Evolutionary conservation across 2,329 filamentous ascomycete genomes (phyloP).

Genomic region (Blastomyces percursus): DNA sequence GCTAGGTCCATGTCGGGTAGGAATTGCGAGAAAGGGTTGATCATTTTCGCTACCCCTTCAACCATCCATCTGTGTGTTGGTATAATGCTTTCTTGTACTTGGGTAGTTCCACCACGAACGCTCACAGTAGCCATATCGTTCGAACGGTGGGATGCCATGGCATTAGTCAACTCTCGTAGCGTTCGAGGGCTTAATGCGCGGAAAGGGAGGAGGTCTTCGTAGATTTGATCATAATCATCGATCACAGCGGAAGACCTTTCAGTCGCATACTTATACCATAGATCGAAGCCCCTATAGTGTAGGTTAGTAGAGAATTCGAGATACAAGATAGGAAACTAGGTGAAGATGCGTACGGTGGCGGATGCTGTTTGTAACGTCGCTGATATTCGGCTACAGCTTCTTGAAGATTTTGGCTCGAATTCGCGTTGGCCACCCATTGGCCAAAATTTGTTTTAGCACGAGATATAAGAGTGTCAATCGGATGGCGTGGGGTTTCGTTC

Average conservation of each 20-base stretch:
- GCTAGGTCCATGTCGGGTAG: slow-evolving; percentile 54
- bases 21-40: slow-evolving; percentile 42
- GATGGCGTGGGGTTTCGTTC: slow-evolving; percentile 37
- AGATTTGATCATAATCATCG: slow-evolving; percentile 51
- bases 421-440: slow-evolving; percentile 39
- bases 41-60: slow-evolving; percentile 43
- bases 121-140: slow-evolving; percentile 47
- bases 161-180: slow-evolving; percentile 43
- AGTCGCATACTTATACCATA: slow-evolving; percentile 49
- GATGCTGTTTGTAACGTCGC: slow-evolving; percentile 42
- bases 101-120: slow-evolving; percentile 44
- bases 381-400: slow-evolving; percentile 44
- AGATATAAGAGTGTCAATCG: slow-evolving; percentile 46
- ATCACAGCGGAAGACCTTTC: slow-evolving; percentile 43
- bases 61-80: slow-evolving; percentile 51
- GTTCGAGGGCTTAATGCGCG: slow-evolving; percentile 41
- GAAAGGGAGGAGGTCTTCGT: slow-evolving; percentile 47
- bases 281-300: slow-evolving; percentile 41
- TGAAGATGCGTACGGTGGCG: slow-evolving; percentile 40
- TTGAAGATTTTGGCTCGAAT: slow-evolving; percentile 37
- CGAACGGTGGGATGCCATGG: slow-evolving; percentile 43
- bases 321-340: slow-evolving; percentile 8
- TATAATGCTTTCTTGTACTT: slow-evolving; percentile 40
- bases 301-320: background rate
- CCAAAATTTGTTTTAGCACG: slow-evolving; percentile 39